Percentiles rank a stretch among this genome's conserved stretches.
Evolutionary conservation across 352 stramenopile species (phyloP).

Genomic region (Pythium guiyangense): DNA sequence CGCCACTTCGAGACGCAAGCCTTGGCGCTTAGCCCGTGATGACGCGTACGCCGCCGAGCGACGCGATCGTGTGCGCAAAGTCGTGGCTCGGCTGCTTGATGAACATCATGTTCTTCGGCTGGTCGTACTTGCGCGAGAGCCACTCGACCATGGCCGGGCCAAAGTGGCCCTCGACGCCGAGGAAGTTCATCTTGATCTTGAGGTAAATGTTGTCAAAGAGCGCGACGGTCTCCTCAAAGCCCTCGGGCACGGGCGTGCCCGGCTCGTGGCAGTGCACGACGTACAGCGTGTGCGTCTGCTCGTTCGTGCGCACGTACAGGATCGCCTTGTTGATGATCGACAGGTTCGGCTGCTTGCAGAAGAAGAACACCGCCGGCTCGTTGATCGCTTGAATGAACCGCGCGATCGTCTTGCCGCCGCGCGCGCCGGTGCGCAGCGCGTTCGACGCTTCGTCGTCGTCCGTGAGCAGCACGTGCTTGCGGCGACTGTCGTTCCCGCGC

Average conservation of each 20-base stretch:
- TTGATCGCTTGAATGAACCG: conserved; percentile 83
- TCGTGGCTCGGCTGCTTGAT: conserved; percentile 95
- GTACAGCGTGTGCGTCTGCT: conserved; percentile 89
- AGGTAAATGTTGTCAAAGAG: conserved; percentile 94
- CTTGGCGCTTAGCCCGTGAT: conserved; percentile 67
- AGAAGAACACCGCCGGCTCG: conserved; percentile 92
- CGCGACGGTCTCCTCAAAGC: conserved; percentile 84
- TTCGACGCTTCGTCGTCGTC: conserved; percentile 40
- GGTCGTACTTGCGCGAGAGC: conserved; percentile 83
- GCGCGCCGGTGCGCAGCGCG: conserved; percentile 64
- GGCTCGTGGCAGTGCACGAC: conserved; percentile 88
- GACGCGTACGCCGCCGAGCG: conserved; percentile 89
- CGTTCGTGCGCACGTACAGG: conserved; percentile 93
- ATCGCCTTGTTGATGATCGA: conserved; percentile 95
- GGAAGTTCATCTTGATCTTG: conserved; percentile 92
- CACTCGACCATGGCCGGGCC: conserved; percentile 91
- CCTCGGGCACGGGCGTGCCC: conserved; percentile 47
- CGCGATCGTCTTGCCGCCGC: conserved; percentile 82
- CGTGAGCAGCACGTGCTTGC: conserved; percentile 17
- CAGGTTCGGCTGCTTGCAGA: conserved; percentile 90
- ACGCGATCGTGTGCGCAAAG: conserved; percentile 90
- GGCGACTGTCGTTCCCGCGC: conserved; percentile 20
- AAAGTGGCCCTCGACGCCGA: conserved; percentile 85
- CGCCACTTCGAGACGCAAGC: neutral
- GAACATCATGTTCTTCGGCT: conserved; percentile 96